These are phyloP conservation scores for Exophiala dermatitidis DNA, from an alignment of 2,329 filamentous ascomycete genomes.

Conservation along the genomic window DNA sequence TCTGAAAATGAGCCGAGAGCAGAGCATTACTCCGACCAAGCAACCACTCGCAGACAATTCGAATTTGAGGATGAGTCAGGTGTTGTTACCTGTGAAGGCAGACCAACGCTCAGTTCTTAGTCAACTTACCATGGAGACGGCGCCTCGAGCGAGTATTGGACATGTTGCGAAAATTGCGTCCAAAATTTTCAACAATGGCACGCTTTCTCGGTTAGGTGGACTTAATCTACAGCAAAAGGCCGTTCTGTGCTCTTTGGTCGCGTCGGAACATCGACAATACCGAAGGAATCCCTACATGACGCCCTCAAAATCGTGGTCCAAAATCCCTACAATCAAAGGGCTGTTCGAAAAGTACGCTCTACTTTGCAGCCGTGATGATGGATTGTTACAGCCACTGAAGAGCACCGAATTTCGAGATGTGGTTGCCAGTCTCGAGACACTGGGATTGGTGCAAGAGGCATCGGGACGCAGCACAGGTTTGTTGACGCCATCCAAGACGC, in stretches of 20 bases:
- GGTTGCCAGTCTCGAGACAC: slow-evolving; percentile 76
- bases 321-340: slow-evolving; percentile 72
- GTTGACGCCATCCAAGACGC: slow-evolving; percentile 65
- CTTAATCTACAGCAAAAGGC: slow-evolving; percentile 96
- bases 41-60: slow-evolving; percentile 72
- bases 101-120: slow-evolving; percentile 44
- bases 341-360: slow-evolving; percentile 77
- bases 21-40: slow-evolving; percentile 59
- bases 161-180: slow-evolving; percentile 90
- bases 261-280: slow-evolving; percentile 60
- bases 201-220: slow-evolving; percentile 71
- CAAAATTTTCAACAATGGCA: slow-evolving; percentile 82
- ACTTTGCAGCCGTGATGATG: slow-evolving; percentile 77
- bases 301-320: slow-evolving; percentile 52
- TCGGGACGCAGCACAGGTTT: slow-evolving; percentile 56
- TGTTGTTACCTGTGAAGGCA: slow-evolving; percentile 39
- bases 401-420: slow-evolving; percentile 93
- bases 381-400: slow-evolving; percentile 74
- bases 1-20: slow-evolving; percentile 52
- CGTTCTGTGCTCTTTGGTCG: slow-evolving; percentile 78
- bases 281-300: slow-evolving; percentile 42
- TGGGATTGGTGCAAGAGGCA: slow-evolving; percentile 67
- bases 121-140: slow-evolving; percentile 64
- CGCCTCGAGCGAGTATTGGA: slow-evolving; percentile 78
- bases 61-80: slow-evolving; percentile 42